Conservation (phyloP, 805 yeast genomes). For the Cyberlindnera maclurae region DNA sequence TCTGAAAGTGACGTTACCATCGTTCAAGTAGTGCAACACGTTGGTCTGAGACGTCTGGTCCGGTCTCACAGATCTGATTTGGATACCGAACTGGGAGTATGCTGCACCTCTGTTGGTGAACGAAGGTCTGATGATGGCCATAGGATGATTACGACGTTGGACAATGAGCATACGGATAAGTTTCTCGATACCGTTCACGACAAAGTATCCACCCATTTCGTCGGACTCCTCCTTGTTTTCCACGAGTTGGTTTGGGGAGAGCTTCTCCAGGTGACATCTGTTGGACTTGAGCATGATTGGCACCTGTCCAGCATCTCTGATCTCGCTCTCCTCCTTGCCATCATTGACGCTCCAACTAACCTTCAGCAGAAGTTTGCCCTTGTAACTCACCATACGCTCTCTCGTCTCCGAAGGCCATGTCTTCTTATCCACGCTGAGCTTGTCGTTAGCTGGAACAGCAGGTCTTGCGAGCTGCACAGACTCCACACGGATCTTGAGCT, state of each 20-base stretch:
- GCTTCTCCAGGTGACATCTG: slow-evolving; percentile 81
- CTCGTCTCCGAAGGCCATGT: slow-evolving; percentile 83
- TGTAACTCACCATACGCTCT: slow-evolving; percentile 80
- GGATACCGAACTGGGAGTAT: slow-evolving; percentile 86
- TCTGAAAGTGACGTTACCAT: slow-evolving; percentile 94
- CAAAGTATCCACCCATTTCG: slow-evolving; percentile 94
- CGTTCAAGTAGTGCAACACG: slow-evolving; percentile 90
- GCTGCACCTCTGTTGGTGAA: slow-evolving; percentile 91
- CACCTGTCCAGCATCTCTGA: slow-evolving; percentile 84
- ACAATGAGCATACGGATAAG: slow-evolving; percentile 95
- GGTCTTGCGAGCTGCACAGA: slow-evolving; percentile 86
- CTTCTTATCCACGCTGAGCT: slow-evolving; percentile 67
- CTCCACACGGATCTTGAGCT: slow-evolving; percentile 76
- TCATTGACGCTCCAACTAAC: slow-evolving; percentile 84
- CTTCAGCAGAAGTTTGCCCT: slow-evolving; percentile 70
- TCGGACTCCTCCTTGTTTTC: slow-evolving; percentile 82
- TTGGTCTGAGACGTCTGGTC: slow-evolving; percentile 98
- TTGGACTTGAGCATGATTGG: slow-evolving; percentile 90
- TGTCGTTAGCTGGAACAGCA: slow-evolving; percentile 60
- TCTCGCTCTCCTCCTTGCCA: slow-evolving; percentile 73
- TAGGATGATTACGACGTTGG: slow-evolving; percentile 95
- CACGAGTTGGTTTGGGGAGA: slow-evolving; percentile 80
- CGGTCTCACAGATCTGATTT: slow-evolving; percentile 88
- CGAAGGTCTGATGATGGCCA: slow-evolving; percentile 95
- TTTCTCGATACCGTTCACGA: slow-evolving; percentile 93